These are phyloP conservation scores for Ogataea paradorogensis DNA, from an alignment of 805 yeast species.

Conservation along the genomic window DNA sequence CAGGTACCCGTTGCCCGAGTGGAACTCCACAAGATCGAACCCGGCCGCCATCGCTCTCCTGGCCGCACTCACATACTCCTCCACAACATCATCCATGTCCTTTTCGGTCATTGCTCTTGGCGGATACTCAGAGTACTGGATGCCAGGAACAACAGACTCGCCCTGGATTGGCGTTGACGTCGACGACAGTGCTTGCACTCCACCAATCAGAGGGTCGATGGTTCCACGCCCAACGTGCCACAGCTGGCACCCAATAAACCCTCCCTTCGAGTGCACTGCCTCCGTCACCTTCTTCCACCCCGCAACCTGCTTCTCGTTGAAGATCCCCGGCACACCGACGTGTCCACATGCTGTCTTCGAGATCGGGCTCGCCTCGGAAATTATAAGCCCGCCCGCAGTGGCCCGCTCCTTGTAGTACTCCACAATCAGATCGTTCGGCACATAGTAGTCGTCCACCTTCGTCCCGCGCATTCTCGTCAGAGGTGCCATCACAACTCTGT, in stretches of 20 bases:
- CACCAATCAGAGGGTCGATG: conserved; percentile 33
- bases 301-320: conserved; percentile 41
- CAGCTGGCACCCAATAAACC: conserved; percentile 45
- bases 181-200: conserved; percentile 36
- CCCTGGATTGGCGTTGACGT: conserved; percentile 38
- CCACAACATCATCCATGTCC: conserved; percentile 44
- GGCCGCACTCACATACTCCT: conserved; percentile 44
- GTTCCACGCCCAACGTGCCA: conserved; percentile 46
- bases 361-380: conserved; percentile 54
- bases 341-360: conserved; percentile 41
- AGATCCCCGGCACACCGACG: conserved; percentile 48
- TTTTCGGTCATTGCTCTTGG: conserved; percentile 34
- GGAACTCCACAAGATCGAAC: conserved; percentile 42
- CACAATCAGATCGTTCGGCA: conserved; percentile 42
- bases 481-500: conserved; percentile 48
- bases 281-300: conserved; percentile 48
- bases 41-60: conserved; percentile 38
- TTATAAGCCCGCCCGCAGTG: conserved; percentile 52
- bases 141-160: background rate
- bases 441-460: conserved; percentile 23
- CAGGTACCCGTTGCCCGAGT: conserved; percentile 41
- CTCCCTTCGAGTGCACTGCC: conserved; percentile 46
- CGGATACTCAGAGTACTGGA: conserved; percentile 7
- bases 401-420: conserved; percentile 57
- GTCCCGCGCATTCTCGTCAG: conserved; percentile 43